phyloP scores from a whole-genome alignment of 2,329 filamentous ascomycete genomes.

The Fusarium sterilihyphosum region DNA sequence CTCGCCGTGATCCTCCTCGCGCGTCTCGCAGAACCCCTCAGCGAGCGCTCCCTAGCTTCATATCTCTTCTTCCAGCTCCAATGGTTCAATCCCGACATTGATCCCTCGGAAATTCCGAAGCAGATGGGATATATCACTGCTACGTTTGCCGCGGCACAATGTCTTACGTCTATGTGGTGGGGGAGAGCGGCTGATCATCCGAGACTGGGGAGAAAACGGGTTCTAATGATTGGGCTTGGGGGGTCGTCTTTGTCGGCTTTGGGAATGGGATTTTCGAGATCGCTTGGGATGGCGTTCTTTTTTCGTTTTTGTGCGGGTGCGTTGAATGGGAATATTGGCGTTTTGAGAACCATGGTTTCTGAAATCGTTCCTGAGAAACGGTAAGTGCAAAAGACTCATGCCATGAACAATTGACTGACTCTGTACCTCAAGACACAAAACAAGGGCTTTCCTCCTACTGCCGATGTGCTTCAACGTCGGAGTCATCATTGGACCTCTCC shows the following conservation, averaged over 20 bases:
- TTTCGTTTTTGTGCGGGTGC: conserved; percentile 76
- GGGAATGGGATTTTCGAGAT: conserved; percentile 72
- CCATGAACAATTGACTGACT: neutral
- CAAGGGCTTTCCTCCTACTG: conserved; percentile 77
- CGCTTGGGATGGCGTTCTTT: conserved; percentile 76
- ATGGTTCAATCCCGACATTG: conserved; percentile 70
- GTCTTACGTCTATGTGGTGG: conserved; percentile 85
- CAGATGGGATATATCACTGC: conserved; percentile 83
- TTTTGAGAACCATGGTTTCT: conserved; percentile 74
- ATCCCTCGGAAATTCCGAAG: conserved; percentile 73
- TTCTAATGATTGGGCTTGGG: conserved; percentile 78
- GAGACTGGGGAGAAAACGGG: conserved; percentile 76
- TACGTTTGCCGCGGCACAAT: conserved; percentile 84
- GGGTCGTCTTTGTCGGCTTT: conserved; percentile 63
- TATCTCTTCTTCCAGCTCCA: conserved; percentile 93
- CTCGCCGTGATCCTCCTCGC: conserved; percentile 81
- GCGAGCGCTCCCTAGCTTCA: conserved; percentile 77
- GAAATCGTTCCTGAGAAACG: conserved; percentile 2
- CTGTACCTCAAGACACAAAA: conserved; percentile 63
- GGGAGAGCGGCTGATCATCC: conserved; percentile 74
- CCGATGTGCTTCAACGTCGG: conserved; percentile 80
- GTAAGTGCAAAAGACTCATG: conserved; percentile 2
- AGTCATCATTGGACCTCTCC: conserved; percentile 74
- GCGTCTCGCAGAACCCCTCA: conserved; percentile 82
- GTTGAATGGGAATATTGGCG: conserved; percentile 78